Conservation (phyloP, 192 early-diverging fungal genomes). For the Linnemannia elongata region DNA sequence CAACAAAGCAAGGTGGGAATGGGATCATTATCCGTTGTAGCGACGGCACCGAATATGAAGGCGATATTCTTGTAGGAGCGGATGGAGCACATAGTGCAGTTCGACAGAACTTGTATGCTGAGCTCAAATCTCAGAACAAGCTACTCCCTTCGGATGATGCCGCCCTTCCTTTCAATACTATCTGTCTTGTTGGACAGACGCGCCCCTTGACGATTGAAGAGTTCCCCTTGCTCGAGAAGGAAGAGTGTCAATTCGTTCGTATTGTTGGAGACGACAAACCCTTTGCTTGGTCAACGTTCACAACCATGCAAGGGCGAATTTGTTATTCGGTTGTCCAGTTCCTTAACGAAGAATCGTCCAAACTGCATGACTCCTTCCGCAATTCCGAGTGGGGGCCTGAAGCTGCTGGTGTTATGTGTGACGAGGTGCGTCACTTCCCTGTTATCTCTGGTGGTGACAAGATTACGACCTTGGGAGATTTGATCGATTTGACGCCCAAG, state of each 20-base stretch:
- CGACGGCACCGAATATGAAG: neutral
- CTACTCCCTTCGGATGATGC: conserved; percentile 6
- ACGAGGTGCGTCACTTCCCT: conserved; percentile 22
- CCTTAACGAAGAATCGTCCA: neutral
- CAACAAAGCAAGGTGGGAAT: conserved; percentile 12
- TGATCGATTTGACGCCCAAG: conserved; percentile 30
- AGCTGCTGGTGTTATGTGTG: conserved; percentile 13
- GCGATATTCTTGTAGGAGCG: conserved; percentile 28
- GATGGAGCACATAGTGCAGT: conserved; percentile 26
- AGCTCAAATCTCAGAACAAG: neutral
- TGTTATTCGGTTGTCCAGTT: conserved; percentile 1
- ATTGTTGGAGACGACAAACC: conserved; percentile 2
- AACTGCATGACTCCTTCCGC: conserved; percentile 6
- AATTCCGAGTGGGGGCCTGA: conserved; percentile 24
- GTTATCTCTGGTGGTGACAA: conserved; percentile 8
- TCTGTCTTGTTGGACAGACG: conserved; percentile 22
- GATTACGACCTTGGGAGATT: conserved; percentile 7
- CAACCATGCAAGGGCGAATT: neutral
- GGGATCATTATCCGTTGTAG: conserved; percentile 20
- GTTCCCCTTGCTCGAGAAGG: conserved; percentile 6
- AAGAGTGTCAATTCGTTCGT: neutral
- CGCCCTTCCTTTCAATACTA: conserved; percentile 4
- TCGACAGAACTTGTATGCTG: conserved; percentile 25
- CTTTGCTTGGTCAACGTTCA: conserved; percentile 13
- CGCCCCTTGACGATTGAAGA: neutral